A percentile compares a stretch with the other conserved stretches of the same genome.
phyloP scores from a whole-genome alignment of 306 rosid species.

The Vigna reflexopilosa region DNA sequence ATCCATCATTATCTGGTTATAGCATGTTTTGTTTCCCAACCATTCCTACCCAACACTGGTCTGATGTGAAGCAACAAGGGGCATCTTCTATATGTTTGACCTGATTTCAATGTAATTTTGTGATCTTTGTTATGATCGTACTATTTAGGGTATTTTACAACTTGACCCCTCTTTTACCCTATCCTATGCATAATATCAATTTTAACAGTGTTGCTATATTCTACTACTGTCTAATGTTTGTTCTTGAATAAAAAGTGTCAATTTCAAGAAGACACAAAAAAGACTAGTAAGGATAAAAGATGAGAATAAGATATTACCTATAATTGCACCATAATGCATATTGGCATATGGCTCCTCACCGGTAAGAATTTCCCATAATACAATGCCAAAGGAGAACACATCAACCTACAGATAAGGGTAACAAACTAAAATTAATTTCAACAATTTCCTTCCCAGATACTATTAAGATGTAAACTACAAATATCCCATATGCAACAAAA shows the following conservation, averaged over 20 bases:
- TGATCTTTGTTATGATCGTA: background rate
- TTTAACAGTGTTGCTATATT: background rate
- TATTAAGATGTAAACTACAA: slow-evolving; percentile 12
- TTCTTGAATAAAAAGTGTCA: background rate
- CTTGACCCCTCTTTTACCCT: too few relatives aligned
- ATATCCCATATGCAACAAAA: slow-evolving; percentile 13
- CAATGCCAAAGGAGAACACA: slow-evolving; percentile 93
- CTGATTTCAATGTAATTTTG: background rate
- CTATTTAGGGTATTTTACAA: background rate
- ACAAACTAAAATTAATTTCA: slow-evolving; percentile 29
- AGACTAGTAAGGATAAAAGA: slow-evolving; percentile 20
- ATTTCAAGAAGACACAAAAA: slow-evolving; percentile 33
- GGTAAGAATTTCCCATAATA: slow-evolving; percentile 93
- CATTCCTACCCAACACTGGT: background rate
- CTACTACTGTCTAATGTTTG: background rate
- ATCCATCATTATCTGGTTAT: background rate
- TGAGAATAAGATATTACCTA: slow-evolving; percentile 57
- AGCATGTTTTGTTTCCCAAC: background rate
- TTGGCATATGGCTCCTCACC: slow-evolving; percentile 98
- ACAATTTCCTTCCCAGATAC: background rate
- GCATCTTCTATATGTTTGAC: background rate
- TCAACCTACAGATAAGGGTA: slow-evolving; percentile 67
- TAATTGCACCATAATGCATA: slow-evolving; percentile 97
- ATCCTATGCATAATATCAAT: background rate
- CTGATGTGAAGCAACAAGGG: background rate